Evolutionary conservation across 1,284 basidiomycete genomes (phyloP), one percentile per base, ranked within the genome.

Genomic region (Pseudozyma sp.): DNA sequence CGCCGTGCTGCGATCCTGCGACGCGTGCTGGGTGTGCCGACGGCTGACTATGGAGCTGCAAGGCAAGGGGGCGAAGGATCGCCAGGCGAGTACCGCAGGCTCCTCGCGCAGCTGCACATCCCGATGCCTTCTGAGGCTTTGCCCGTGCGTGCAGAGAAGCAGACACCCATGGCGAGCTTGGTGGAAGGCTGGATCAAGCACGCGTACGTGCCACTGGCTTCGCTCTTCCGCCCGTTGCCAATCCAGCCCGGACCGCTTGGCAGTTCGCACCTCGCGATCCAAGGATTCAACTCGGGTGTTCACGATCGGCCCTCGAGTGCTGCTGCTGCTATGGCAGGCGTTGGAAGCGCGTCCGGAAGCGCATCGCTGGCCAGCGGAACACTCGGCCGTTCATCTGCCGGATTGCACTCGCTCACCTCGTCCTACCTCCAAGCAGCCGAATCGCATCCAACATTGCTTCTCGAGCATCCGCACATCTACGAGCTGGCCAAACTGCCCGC

Each of bases 1-100:
- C 91, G 95, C 39, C 90, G 92, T 5, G 92, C 92, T 0, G 91
- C 93, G 7, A 92, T 97, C 42, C 88, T 98, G 9, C 93, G 91
- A 72, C 90, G 92, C 13, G 89, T 92, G 1, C 87, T 94, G 3
- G 68, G 71, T 5, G 47, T 64, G 11, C 29, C 54, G 35, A 43
- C 34, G 16, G 44, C 33, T 19, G 39, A 45, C 11, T 30, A 7
- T 14, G 51, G 34, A 3, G 30, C 11, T 7, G 65, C 49, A 33
- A 68, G 59, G 66, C 51, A 59, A 5, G 16, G 34, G 8, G 59
- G 54, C 8, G 54, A 68, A 16, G 47, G 29, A 7, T 16, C 81
- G 7, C 54, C 33, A 29, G 72, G 70, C 24, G 82, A 84, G 58
- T 84, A 83, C 49, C 45, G 71, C 7, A 62, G 81, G 14, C 60